Evolutionary conservation across 352 stramenopile species (phyloP), one percentile per base, ranked within the genome.

Genomic region (Pythium dissotocum): DNA sequence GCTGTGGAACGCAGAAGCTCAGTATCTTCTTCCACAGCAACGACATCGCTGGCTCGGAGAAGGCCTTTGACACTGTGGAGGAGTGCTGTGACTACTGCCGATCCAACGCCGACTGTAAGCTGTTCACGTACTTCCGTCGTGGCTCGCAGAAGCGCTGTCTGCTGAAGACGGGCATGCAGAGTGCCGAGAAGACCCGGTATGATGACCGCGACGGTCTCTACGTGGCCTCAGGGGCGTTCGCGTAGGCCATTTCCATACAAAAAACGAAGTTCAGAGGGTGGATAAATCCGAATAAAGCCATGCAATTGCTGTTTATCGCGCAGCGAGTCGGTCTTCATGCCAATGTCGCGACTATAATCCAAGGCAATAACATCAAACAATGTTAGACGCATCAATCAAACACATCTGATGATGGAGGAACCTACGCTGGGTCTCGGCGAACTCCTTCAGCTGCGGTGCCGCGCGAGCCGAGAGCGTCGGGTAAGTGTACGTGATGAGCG

Each of bases 401-500:
- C 26, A n/a, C 8, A 63, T 18, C 4, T 30, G 28, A 30, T 30
- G 28, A 30, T 30, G 4, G 18, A 26, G 21, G 1, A 6, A 75
- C 77, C 51, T 58, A 88, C 79, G 54, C 13, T 83, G 65, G 12
- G 71, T 85, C 52, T 90, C 78, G 69, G 83, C 92, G 55, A 94
- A 94, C 6, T 89, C 82, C 65, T 91, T 88, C 54, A 93, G 78
- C 63, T 92, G 84, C 35, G 86, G 84, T 46, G 90, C 84, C 12
- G 82, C 84, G 61, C 84, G 83, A 36, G 86, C 83, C 40, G 86
- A 94, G 42, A 93, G 70, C 56, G 84, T 94, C 65, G 86, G 86
- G 63, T 91, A 91, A 46, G 81, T 75, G 74, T 94, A 94, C 35
- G 86, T 94, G 66, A 93, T 91, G 65, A 94, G 80, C 61, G 75